Percentiles rank a stretch among this genome's conserved stretches.
Evolutionary conservation across 1,139 yeast species (phyloP).

Genomic region (Kodamaea suecica): DNA sequence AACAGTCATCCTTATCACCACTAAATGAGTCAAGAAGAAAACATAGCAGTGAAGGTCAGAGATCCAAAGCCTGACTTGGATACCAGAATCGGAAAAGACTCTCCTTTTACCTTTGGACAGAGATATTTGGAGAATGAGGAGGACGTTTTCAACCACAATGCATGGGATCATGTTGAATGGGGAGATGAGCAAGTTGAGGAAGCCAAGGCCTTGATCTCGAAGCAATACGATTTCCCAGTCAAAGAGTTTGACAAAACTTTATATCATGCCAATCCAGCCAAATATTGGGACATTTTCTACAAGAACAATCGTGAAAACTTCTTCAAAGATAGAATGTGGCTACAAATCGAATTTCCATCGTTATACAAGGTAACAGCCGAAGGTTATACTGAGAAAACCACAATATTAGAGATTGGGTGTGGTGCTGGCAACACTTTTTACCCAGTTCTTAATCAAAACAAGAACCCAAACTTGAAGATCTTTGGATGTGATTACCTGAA

Average conservation of each 20-base stretch:
- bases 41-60: conserved; percentile 2
- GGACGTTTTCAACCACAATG: conserved; percentile 89
- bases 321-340: conserved; percentile 95
- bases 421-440: conserved; percentile 98
- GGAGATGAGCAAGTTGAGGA: conserved; percentile 81
- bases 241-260: conserved; percentile 75
- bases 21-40: no score
- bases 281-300: conserved; percentile 94
- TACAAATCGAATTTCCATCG: conserved; percentile 88
- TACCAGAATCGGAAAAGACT: conserved; percentile 73
- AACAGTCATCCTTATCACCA: no score
- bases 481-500: conserved; percentile 89
- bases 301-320: conserved; percentile 88
- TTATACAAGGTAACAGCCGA: conserved; percentile 73
- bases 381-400: conserved; percentile 61
- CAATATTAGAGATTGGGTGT: conserved; percentile 91
- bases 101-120: conserved; percentile 91
- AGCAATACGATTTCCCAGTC: conserved; percentile 82
- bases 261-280: conserved; percentile 83
- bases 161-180: conserved; percentile 99
- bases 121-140: conserved; percentile 67
- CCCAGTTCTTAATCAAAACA: conserved; percentile 79
- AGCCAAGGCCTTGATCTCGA: conserved; percentile 70
- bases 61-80: conserved; percentile 37
- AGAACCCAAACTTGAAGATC: conserved; percentile 70